Percentiles rank a stretch among this genome's conserved stretches.
phyloP scores from a whole-genome alignment of 1,284 basidiomycete species.

The Naganishia liquefaciens region DNA sequence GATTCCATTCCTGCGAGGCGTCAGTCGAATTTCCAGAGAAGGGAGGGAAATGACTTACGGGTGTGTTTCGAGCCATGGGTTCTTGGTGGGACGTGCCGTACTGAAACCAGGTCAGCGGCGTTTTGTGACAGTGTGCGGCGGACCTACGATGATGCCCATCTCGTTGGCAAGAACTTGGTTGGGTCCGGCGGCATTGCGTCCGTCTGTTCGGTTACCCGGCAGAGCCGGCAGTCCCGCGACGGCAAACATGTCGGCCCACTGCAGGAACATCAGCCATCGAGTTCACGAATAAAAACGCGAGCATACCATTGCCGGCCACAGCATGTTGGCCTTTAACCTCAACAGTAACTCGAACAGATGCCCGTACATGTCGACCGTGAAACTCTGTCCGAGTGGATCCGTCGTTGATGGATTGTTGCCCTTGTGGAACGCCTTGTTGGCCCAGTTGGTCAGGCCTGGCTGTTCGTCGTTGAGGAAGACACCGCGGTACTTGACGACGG shows the following conservation, averaged over 20 bases:
- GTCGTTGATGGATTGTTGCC: constrained; percentile 58
- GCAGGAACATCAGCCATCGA: constrained; percentile 22
- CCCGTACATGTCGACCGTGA: constrained; percentile 60
- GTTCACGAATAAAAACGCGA: constrained; percentile 7
- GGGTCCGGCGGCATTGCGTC: constrained; percentile 43
- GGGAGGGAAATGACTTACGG: constrained; percentile 7
- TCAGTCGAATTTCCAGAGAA: not conserved
- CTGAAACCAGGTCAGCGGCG: not conserved
- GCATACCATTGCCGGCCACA: constrained; percentile 58
- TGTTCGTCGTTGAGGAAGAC: constrained; percentile 65
- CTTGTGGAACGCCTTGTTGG: constrained; percentile 66
- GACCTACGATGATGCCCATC: constrained; percentile 70
- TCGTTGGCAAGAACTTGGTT: constrained; percentile 67
- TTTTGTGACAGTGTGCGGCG: not conserved
- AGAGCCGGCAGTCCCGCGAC: constrained; percentile 60
- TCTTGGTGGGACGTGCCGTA: constrained; percentile 54
- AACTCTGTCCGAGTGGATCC: constrained; percentile 34
- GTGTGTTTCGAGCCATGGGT: constrained; percentile 50
- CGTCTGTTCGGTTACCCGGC: constrained; percentile 32
- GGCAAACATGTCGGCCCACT: constrained; percentile 62
- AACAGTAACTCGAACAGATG: constrained; percentile 64
- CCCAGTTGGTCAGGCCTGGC: constrained; percentile 61
- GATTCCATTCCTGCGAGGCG: constrained; percentile 16
- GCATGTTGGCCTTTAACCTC: constrained; percentile 67
- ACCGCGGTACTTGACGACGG: constrained; percentile 71